Conservation (phyloP, 2,329 filamentous ascomycete genomes). For the Aspergillus ustus region DNA sequence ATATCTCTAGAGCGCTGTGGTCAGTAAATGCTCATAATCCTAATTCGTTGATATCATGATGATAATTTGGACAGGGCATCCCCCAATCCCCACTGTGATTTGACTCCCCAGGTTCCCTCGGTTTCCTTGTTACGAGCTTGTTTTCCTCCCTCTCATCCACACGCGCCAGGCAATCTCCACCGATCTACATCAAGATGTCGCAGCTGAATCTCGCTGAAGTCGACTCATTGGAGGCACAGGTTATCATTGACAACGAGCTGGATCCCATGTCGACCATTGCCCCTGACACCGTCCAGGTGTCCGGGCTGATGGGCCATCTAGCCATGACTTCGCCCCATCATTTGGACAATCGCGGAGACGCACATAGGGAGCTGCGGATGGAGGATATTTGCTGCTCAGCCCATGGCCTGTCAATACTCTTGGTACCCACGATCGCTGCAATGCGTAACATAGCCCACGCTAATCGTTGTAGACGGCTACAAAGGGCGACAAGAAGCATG, state of each 20-base stretch:
- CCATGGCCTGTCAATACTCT: constrained; percentile 58
- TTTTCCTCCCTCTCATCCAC: not conserved
- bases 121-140: not conserved
- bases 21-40: not conserved
- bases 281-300: constrained; percentile 49
- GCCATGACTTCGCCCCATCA: constrained; percentile 42
- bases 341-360: constrained; percentile 46
- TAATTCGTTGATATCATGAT: not conserved
- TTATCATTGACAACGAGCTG: constrained; percentile 61
- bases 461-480: constrained; percentile 48
- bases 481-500: constrained; percentile 50
- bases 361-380: constrained; percentile 53
- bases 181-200: constrained; percentile 12
- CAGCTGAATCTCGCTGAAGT: constrained; percentile 41
- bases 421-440: constrained; percentile 42
- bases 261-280: constrained; percentile 57
- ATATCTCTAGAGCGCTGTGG: not conserved
- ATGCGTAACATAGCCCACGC: not conserved
- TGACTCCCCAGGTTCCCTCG: not conserved
- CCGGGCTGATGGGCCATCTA: constrained; percentile 50
- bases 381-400: constrained; percentile 59
- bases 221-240: constrained; percentile 54
- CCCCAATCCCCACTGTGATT: not conserved
- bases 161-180: not conserved
- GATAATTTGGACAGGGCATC: not conserved